A percentile compares a stretch with the other conserved stretches of the same genome.
Conservation (phyloP, 164 flowering plant species). For the Vitis riparia region DNA sequence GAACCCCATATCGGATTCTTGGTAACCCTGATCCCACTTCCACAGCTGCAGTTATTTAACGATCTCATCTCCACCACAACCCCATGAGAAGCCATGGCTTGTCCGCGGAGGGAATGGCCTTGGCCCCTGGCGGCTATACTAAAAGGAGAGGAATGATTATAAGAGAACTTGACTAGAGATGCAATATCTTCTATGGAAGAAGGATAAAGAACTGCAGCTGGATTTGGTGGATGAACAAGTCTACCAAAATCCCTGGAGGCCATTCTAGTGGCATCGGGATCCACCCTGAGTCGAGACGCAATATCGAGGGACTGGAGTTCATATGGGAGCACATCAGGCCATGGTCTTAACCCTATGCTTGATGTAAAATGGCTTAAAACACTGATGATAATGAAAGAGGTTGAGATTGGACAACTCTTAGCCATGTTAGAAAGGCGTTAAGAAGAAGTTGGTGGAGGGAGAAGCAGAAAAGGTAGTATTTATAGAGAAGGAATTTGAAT, state of each 20-base stretch:
- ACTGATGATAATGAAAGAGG: slow-evolving; percentile 16
- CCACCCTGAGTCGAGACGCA: slow-evolving; percentile 29
- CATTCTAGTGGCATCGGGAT: slow-evolving; percentile 22
- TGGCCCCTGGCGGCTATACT: slow-evolving; percentile 61
- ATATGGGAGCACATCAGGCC: slow-evolving; percentile 16
- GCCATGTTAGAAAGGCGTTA: slow-evolving; percentile 27
- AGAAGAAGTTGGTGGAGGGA: neutral
- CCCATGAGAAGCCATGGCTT: slow-evolving; percentile 70
- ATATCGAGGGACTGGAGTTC: slow-evolving; percentile 32
- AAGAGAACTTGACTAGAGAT: slow-evolving; percentile 37
- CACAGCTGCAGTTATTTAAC: slow-evolving; percentile 18
- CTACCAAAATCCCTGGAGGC: slow-evolving; percentile 74
- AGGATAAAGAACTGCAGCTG: slow-evolving; percentile 69
- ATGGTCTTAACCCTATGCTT: slow-evolving; percentile 15
- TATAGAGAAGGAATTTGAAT: slow-evolving; percentile 16
- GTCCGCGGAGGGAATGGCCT: slow-evolving; percentile 80
- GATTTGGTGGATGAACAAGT: slow-evolving; percentile 22
- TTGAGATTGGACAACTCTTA: slow-evolving; percentile 8
- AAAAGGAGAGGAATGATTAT: slow-evolving; percentile 38
- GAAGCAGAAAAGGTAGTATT: neutral
- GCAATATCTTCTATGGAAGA: slow-evolving; percentile 48
- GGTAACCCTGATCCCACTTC: slow-evolving; percentile 36
- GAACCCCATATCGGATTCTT: slow-evolving; percentile 10
- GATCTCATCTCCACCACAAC: slow-evolving; percentile 78
- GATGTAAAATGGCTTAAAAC: slow-evolving; percentile 26